These are phyloP conservation scores for Astrothelium macrocarpum DNA, from an alignment of 495 filamentous ascomycete genomes.

Conservation along the genomic window DNA sequence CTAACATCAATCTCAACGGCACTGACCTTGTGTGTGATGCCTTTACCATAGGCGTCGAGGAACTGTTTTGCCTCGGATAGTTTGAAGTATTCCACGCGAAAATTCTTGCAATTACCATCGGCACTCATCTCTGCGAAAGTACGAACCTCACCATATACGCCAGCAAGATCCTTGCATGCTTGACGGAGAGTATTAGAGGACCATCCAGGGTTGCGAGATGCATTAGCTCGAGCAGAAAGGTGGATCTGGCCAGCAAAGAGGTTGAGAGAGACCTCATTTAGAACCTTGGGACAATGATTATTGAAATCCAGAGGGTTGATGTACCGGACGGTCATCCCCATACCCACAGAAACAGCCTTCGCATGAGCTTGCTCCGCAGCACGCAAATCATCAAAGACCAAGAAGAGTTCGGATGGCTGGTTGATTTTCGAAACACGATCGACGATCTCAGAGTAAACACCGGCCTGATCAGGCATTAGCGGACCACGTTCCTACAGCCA, in stretches of 20 bases:
- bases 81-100: conserved; percentile 19
- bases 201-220: background rate
- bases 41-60: background rate
- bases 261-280: background rate
- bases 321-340: background rate
- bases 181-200: background rate
- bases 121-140: conserved; percentile 1
- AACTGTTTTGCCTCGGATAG: conserved; percentile 14
- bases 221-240: background rate
- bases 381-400: conserved; percentile 19
- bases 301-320: conserved; percentile 13
- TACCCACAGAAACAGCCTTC: background rate
- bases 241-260: conserved; percentile 3
- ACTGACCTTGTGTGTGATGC: background rate
- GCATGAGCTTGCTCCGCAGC: conserved; percentile 5
- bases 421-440: background rate
- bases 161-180: conserved; percentile 7
- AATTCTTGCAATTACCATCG: conserved; percentile 6
- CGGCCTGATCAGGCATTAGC: background rate
- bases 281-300: background rate
- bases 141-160: conserved; percentile 11
- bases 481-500: background rate
- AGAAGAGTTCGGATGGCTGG: background rate
- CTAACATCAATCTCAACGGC: background rate
- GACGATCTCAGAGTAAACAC: background rate